Base-by-base conservation (phyloP, 2,329 filamentous ascomycete genomes). In the Tolypocladium guangdongense region DNA sequence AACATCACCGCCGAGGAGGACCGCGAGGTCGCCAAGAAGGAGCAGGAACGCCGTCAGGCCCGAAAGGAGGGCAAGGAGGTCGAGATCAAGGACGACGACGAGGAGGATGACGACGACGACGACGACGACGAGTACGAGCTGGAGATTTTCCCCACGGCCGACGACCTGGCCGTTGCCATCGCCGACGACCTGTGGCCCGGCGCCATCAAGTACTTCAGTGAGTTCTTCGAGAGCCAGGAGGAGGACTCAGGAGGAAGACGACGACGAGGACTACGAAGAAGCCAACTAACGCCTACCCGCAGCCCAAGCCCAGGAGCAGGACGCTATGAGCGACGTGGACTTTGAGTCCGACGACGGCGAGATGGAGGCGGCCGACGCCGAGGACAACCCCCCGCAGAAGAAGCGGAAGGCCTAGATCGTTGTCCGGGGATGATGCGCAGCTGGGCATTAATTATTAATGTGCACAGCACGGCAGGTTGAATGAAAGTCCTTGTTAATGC, bases 171-270 rank as follows among this genome's bases (percentile, higher is more conserved):
- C 39, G 78, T 90, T 57, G 78, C 83, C 56, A 77, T 97, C 60
- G 83, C 87, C 10, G 91, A 97, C 66, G 92, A 97, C 61, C 74
- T 97, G 51, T 96, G 87, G 85, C 88, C 89, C 49, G 83, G 84
- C 58, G 92, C 91, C 54, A 85, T 95, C 68, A 89, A 88, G 69
- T 95, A 93, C 74, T 97, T 93, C 74, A 87, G 89, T 93, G 75
- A 73, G 88, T 81, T 53, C 33, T n/a, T 8, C 35, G 48, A 50
- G 35, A 49, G 48, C 46, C 46, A 50, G 49, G 35, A 32, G 37
- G 37, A 37, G 14, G 35, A 14, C 18, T 39, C 22, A 50, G 20
- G 48, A 50, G 14, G 49, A 50, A 7, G 49, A 38, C 16, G 37
- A 20, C 14, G 49, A 33, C 14, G 43, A 27, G 27, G 46, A 39